Base-by-base conservation (phyloP, 75 land plant genomes). In the Pinus taeda region DNA sequence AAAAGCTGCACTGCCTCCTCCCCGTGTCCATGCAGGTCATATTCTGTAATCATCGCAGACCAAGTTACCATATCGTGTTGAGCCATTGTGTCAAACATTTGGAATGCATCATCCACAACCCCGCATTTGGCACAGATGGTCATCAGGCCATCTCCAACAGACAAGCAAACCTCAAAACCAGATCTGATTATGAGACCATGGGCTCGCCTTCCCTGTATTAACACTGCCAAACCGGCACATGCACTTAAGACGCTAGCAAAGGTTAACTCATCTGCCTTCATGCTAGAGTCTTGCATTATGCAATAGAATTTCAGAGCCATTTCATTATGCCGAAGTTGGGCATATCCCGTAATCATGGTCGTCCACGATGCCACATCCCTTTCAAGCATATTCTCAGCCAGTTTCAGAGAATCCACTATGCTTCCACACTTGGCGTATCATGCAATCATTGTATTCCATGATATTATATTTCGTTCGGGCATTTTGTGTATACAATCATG, bases 81-180 rank as follows among this genome's bases (percentile, higher is more conserved):
- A 56, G 76, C 55, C 90, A 92, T 85, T 18, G 21, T 53, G 60
- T 89, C 83, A 74, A 92, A 89, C 18, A 92, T 72, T 53, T 79
- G 79, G 60, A 82, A 76, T 9, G 94, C 81, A 57, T 89, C 86
- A 9, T 33, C 57, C 3, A 87, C 78, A 59, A 71, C 81, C 57
- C 94, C 94, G 82, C 90, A 92, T 84, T 89, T 92, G 17, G 86
- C 76, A 66, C 89, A 92, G 91, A 92, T 89, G 65, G 87, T 85
- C 22, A 92, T 85, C 56, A 92, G 74, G 62, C 90, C 81, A 59
- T 87, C 89, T 59, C 85, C 81, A 26, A 92, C 81, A 33, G 81
- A 86, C 7, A 81, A 76, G 75, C 79, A 81, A 53, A 45, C 76
- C 15, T 87, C 83, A n/a, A 81, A 12, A 22, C 78, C 17, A n/a